Base-by-base conservation (phyloP, 495 filamentous ascomycete species). In the Penicillium paxilli region DNA sequence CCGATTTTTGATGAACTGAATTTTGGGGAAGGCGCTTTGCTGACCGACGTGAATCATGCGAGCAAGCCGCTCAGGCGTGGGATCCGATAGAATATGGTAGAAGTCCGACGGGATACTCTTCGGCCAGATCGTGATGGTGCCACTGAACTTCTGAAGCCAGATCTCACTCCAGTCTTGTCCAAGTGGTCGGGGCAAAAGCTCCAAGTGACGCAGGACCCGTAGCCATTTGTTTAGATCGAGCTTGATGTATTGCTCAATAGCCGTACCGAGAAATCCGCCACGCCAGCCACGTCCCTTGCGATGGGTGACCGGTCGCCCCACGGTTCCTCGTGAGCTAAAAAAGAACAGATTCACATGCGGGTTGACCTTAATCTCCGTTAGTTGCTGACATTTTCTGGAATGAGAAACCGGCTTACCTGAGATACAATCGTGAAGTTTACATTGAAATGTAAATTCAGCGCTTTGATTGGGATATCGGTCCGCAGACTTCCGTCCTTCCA, bases 311-410 rank as follows among this genome's bases (percentile, higher is more conserved):
- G 94, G 94, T 21, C 89, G 85, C 26, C 94, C 94, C 37, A 98
- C 91, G 1, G 87, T 84, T 12, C 94, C 94, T 30, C 95, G 83
- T 3, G 91, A 92, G 25, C 88, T 93, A 77, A 98, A 98, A 78
- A 98, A 97, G 80, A 98, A 98, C 16, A 97, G 83, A 61, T 96
- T 97, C 70, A 98, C 89, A 66, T 98, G 94, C 1, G 95, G 94
- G 66, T 98, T 98, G 25, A 97, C 93, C 73, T 76, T 22, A 32
- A 45, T 6, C 3, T 17, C 11, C 28, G 44, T 68, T 35, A 65
- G 57, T 51, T 24, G 11, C 23, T 49, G 24, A 38, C 11, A 1
- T 12, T 32, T 32, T 32, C 30, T 12, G 2, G 11, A 32, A 32
- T 10, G 30, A 32, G 33, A 25, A 19, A 54, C 10, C 14, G 35